These are phyloP conservation scores for Przewalskia tangutica DNA, from an alignment of 257 asterid species.

Conservation along the genomic window DNA sequence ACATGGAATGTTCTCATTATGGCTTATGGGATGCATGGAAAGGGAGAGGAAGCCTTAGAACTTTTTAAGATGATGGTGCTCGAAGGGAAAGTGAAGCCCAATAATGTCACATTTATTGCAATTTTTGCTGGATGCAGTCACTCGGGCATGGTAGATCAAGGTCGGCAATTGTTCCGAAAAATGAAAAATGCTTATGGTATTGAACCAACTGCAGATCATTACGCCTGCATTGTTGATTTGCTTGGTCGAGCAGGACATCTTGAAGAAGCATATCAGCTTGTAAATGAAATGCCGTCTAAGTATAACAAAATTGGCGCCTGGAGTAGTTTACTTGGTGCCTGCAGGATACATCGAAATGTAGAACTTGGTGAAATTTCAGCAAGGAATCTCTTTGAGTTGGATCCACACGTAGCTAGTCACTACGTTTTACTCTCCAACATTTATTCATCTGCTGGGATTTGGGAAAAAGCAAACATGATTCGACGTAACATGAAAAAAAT, in stretches of 20 bases:
- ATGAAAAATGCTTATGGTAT: conserved; percentile 44
- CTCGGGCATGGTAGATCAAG: conserved; percentile 74
- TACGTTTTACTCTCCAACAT: conserved; percentile 68
- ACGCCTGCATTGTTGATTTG: conserved; percentile 71
- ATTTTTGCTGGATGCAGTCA: conserved; percentile 79
- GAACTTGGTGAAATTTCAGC: conserved; percentile 70
- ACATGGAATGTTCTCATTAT: conserved; percentile 84
- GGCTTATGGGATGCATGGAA: conserved; percentile 93
- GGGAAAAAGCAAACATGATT: conserved; percentile 58
- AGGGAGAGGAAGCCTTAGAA: conserved; percentile 50
- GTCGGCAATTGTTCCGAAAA: conserved; percentile 42
- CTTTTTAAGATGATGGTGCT: conserved; percentile 42
- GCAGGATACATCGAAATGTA: conserved; percentile 58
- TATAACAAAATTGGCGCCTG: conserved; percentile 54
- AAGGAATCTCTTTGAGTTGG: conserved; percentile 44
- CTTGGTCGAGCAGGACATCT: conserved; percentile 81
- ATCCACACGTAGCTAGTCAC: conserved; percentile 80
- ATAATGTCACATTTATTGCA: conserved; percentile 60
- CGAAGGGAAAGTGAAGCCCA: conserved; percentile 47
- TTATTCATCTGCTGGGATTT: conserved; percentile 60
- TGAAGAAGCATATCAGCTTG: conserved; percentile 50
- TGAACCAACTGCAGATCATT: conserved; percentile 68
- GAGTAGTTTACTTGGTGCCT: conserved; percentile 85
- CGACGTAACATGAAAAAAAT: conserved; percentile 52
- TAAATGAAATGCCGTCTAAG: conserved; percentile 43